These are phyloP conservation scores for Clonostachys solani DNA, from an alignment of 2,329 filamentous ascomycete genomes.

Conservation along the genomic window DNA sequence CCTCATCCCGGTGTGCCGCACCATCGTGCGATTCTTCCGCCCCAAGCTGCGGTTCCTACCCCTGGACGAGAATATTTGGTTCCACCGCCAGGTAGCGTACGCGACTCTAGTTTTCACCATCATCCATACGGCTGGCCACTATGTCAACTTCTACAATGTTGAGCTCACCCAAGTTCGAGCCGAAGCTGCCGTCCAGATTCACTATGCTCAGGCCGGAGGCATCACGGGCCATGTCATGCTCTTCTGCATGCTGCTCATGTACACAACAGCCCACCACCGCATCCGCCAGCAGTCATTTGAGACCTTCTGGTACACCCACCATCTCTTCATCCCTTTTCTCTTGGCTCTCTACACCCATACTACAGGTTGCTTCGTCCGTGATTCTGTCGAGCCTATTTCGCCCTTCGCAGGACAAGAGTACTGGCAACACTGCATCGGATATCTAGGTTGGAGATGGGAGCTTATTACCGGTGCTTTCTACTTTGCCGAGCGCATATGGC, in stretches of 20 bases:
- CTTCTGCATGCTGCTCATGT: constrained; percentile 98
- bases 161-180: constrained; percentile 80
- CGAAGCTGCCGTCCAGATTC: constrained; percentile 79
- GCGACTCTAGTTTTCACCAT: constrained; percentile 78
- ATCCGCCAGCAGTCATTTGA: constrained; percentile 97
- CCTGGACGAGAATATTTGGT: constrained; percentile 95
- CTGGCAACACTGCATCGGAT: constrained; percentile 92
- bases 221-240: constrained; percentile 98
- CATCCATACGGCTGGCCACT: constrained; percentile 76
- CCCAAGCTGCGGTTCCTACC: constrained; percentile 86
- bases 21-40: constrained; percentile 76
- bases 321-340: constrained; percentile 95
- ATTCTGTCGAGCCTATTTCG: constrained; percentile 66
- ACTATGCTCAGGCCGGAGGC: constrained; percentile 84
- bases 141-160: constrained; percentile 98
- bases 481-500: constrained; percentile 81
- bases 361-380: constrained; percentile 92
- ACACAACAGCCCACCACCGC: constrained; percentile 87
- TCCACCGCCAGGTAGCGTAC: constrained; percentile 93
- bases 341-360: constrained; percentile 94
- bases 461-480: constrained; percentile 82
- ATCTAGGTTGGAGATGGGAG: constrained; percentile 97
- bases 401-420: constrained; percentile 80
- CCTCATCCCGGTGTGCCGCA: constrained; percentile 90
- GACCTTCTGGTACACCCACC: constrained; percentile 99